Base-by-base conservation (phyloP, 257 asterid species). In the Paraleonurus japonicus region DNA sequence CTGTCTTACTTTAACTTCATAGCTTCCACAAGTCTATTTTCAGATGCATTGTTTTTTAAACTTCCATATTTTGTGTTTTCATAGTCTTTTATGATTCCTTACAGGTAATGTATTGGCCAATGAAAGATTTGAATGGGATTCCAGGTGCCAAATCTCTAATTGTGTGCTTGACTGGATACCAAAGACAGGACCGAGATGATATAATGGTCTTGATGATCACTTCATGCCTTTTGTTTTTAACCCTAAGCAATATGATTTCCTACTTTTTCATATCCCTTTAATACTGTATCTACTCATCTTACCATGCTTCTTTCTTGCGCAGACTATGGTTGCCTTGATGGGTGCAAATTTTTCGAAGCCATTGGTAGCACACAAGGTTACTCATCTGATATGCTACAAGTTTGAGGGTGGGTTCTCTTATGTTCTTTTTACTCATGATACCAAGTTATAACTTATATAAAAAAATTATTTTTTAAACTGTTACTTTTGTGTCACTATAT, bases 371-470 rank as follows among this genome's bases (percentile, higher is more conserved):
- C 75, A 65, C 82, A 86, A 81, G 82, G 89, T 89, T 81, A 95
- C 99, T 35, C 99, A 95, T 89, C 89, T 95, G 33, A 82, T 95
- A 82, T 95, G 99, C 90, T 95, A 88, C 92, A 89, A 95, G 75
- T 89, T 89, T 76, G 95, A 91, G 78, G 99, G 99, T 95, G 61
- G 19, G 88, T 75, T 62, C 37, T 57, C 39, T 39, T 51, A 61
- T 59, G 11, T 66, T 48, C 15, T 23, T 62, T 11, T 72, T 30
- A n/a, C 61, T 63, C 74, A 10, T 58, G 58, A 3, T 8, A 32
- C 6, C 47, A 4, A 50, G 57, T 24, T 61, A 47, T 61, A 7
- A 5, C 24, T 26, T 77, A 68, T 24, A 57, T n/a, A 8, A 13
- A 27, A 27, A 33, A 54, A 69, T 16, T 48, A 8, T 33, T 61